phyloP scores from a whole-genome alignment of 1,139 yeast species.

The Diutina siamensis region DNA sequence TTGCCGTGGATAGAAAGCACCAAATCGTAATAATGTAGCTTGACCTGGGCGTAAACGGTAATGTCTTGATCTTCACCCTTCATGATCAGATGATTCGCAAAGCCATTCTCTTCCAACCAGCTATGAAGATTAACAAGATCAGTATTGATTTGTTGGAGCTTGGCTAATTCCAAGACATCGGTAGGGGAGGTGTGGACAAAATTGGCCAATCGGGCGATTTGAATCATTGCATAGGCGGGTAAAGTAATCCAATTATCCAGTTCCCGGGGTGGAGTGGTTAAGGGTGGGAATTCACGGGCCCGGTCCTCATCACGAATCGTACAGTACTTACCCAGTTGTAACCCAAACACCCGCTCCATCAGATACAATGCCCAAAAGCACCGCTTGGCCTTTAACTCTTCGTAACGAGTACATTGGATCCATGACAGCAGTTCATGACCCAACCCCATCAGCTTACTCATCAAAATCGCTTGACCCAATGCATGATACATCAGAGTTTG shows the following conservation, averaged over 20 bases:
- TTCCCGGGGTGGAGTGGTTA: constrained; percentile 12
- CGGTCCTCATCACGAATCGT: constrained; percentile 29
- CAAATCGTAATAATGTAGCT: constrained; percentile 30
- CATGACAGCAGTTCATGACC: constrained; percentile 12
- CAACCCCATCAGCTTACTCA: constrained; percentile 49
- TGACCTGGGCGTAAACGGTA: constrained; percentile 25
- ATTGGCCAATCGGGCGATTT: constrained; percentile 29
- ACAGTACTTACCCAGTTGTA: constrained; percentile 43
- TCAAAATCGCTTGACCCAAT: constrained; percentile 40
- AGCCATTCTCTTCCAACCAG: constrained; percentile 30
- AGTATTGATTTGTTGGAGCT: constrained; percentile 24
- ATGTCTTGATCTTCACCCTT: constrained; percentile 2
- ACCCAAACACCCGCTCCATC: constrained; percentile 42
- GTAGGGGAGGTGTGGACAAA: constrained; percentile 20
- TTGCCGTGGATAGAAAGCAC: constrained; percentile 28
- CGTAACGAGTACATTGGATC: constrained; percentile 22
- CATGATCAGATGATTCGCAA: constrained; percentile 17
- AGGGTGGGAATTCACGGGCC: constrained; percentile 21
- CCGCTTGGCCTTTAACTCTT: constrained; percentile 37
- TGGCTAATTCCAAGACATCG: constrained; percentile 19
- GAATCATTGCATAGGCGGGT: constrained; percentile 38
- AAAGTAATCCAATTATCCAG: constrained; percentile 43
- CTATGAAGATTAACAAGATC: constrained; percentile 19
- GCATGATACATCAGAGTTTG: constrained; percentile 47
- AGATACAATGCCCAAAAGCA: constrained; percentile 49